phyloP scores from a whole-genome alignment of 768 basidiomycete species.

The Kwoniella europaea region DNA sequence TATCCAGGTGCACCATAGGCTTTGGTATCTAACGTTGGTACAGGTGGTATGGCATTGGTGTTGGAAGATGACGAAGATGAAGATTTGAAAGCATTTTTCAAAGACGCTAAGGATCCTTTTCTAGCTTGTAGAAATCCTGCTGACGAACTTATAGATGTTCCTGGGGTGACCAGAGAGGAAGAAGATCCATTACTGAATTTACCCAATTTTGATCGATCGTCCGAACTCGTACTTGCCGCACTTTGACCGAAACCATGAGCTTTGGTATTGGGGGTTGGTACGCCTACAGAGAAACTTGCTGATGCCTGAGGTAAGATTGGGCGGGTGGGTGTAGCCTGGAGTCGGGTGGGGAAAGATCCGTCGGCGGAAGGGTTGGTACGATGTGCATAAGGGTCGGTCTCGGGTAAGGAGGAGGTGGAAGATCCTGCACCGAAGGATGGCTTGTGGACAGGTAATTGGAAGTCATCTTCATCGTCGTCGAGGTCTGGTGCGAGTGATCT shows the following conservation, averaged over 20 bases:
- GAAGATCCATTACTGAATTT: slow-evolving; percentile 51
- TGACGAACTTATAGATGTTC: slow-evolving; percentile 35
- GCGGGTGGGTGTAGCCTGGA: slow-evolving; percentile 29
- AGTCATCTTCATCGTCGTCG: slow-evolving; percentile 26
- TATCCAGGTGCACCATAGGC: slow-evolving; percentile 35
- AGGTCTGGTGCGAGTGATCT: slow-evolving; percentile 3
- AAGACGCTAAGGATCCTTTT: slow-evolving; percentile 46
- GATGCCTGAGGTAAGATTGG: slow-evolving; percentile 37
- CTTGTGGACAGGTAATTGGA: slow-evolving; percentile 4
- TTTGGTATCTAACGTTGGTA: slow-evolving; percentile 37
- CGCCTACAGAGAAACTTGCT: slow-evolving; percentile 36
- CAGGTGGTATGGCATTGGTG: slow-evolving; percentile 36
- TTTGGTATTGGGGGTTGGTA: slow-evolving; percentile 15
- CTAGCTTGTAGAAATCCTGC: slow-evolving; percentile 38
- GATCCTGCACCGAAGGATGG: slow-evolving; percentile 14
- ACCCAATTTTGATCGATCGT: slow-evolving; percentile 32
- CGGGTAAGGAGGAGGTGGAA: slow-evolving; percentile 36
- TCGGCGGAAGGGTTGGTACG: slow-evolving; percentile 31
- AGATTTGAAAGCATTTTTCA: slow-evolving; percentile 54
- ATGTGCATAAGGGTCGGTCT: slow-evolving; percentile 23
- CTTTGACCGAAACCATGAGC: slow-evolving; percentile 19
- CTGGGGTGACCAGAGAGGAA: slow-evolving; percentile 37
- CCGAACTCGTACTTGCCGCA: background rate
- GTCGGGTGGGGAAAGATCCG: slow-evolving; percentile 16
- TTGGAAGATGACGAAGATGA: background rate